Evolutionary conservation across 148 eudicot species (phyloP).

Genomic region (Heliamphora exappendiculata): DNA sequence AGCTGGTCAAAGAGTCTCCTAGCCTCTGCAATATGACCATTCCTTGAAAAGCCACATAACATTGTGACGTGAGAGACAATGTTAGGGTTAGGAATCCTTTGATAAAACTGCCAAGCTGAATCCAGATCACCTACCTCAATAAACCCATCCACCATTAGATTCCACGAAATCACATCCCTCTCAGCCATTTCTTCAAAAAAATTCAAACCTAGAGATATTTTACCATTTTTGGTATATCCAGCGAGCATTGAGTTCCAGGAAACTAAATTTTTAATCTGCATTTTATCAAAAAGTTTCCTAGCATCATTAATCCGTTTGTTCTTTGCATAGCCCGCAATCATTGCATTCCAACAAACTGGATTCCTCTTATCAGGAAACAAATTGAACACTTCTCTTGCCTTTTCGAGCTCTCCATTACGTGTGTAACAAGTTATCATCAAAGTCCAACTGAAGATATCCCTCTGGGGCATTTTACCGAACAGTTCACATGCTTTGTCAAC

Average conservation of each 20-base stretch:
- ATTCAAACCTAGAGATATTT: constrained; percentile 29
- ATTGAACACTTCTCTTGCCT: constrained; percentile 28
- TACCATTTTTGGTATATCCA: constrained; percentile 42
- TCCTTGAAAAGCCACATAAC: constrained; percentile 21
- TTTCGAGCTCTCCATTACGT: constrained; percentile 12
- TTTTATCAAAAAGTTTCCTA: constrained; percentile 31
- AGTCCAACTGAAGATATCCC: constrained; percentile 16
- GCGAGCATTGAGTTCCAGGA: constrained; percentile 54
- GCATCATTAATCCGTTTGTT: constrained; percentile 34
- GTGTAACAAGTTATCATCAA: constrained; percentile 18
- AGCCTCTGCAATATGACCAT: constrained; percentile 12
- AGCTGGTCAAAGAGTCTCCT: constrained; percentile 12
- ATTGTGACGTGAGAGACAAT: constrained; percentile 30
- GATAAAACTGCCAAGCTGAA: constrained; percentile 29
- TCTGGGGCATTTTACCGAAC: constrained; percentile 26
- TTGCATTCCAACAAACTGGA: constrained; percentile 22
- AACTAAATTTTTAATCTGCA: constrained; percentile 34
- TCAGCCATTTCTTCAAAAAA: constrained; percentile 26
- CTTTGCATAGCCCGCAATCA: constrained; percentile 22
- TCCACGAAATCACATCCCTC: constrained; percentile 35
- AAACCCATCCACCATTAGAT: constrained; percentile 17
- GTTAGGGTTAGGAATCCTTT: constrained; percentile 25
- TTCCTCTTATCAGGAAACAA: constrained; percentile 26
- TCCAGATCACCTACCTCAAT: constrained; percentile 2
- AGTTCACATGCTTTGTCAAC: constrained; percentile 29